These are phyloP conservation scores for Cytospora leucostoma DNA, from an alignment of 2,329 filamentous ascomycete genomes.

Conservation along the genomic window DNA sequence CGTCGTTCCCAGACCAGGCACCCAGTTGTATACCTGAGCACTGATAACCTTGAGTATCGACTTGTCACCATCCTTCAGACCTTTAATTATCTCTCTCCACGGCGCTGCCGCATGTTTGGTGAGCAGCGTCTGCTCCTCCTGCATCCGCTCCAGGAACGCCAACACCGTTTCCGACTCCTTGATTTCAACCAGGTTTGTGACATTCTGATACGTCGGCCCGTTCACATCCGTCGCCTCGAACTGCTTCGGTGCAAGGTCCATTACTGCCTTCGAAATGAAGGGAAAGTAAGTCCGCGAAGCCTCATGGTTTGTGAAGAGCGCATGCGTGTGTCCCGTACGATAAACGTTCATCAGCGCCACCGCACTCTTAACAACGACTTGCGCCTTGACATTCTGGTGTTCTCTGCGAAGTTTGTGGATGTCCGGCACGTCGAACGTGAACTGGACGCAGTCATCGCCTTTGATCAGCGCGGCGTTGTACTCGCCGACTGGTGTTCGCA, in stretches of 20 bases:
- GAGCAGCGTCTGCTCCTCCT: constrained; percentile 26
- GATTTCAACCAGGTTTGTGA: constrained; percentile 26
- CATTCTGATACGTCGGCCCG: constrained; percentile 29
- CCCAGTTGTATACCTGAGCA: constrained; percentile 28
- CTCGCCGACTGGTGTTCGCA: constrained; percentile 6
- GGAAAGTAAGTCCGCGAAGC: constrained; percentile 28
- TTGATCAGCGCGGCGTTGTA: constrained; percentile 16
- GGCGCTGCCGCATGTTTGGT: constrained; percentile 26
- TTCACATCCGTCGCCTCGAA: constrained; percentile 29
- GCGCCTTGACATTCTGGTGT: constrained; percentile 19
- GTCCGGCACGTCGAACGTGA: constrained; percentile 24
- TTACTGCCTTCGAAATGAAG: constrained; percentile 23
- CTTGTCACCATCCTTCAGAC: constrained; percentile 4
- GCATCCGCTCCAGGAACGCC: constrained; percentile 24
- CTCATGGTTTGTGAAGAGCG: constrained; percentile 29
- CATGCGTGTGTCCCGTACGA: constrained; percentile 29
- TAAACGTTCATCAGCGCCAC: constrained; percentile 27
- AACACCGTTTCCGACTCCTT: constrained; percentile 18
- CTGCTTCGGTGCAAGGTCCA: constrained; percentile 16
- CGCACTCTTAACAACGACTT: constrained; percentile 26
- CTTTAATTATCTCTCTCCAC: constrained; percentile 22
- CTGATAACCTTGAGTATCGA: constrained; percentile 23
- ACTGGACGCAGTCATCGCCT: constrained; percentile 19
- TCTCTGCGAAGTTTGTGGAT: constrained; percentile 23
- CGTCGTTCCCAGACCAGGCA: constrained; percentile 24